Conservation (phyloP, 2,329 filamentous ascomycete genomes). For the Monosporascus sp. region DNA sequence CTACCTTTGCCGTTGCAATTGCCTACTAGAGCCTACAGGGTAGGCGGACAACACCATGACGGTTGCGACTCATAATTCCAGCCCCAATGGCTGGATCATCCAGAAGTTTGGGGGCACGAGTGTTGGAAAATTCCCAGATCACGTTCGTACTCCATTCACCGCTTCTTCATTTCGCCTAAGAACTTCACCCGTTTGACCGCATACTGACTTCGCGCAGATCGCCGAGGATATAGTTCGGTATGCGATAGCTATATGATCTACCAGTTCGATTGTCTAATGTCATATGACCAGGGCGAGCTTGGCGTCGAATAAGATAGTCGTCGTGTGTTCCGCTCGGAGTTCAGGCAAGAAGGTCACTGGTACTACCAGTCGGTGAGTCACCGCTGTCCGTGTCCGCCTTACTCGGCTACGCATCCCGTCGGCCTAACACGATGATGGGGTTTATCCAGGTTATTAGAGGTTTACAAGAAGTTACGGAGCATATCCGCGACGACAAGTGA, state of each 20-base stretch:
- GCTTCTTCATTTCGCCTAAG: slow-evolving; percentile 4
- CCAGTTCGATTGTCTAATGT: slow-evolving; percentile 9
- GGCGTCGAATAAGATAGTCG: slow-evolving; percentile 68
- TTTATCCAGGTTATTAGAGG: slow-evolving; percentile 46
- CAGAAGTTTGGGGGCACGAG: slow-evolving; percentile 96
- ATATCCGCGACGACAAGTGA: slow-evolving; percentile 48
- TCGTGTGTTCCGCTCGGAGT: slow-evolving; percentile 93
- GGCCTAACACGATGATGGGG: slow-evolving; percentile 7
- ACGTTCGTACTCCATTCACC: slow-evolving; percentile 41
- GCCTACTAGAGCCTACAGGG: background rate
- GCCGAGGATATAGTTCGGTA: slow-evolving; percentile 65
- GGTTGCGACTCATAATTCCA: slow-evolving; percentile 22
- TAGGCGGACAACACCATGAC: slow-evolving; percentile 5
- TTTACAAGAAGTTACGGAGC: slow-evolving; percentile 51
- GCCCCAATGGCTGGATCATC: slow-evolving; percentile 65
- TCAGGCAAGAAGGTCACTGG: slow-evolving; percentile 91
- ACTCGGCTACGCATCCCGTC: background rate
- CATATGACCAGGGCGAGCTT: slow-evolving; percentile 48
- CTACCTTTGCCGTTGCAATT: background rate
- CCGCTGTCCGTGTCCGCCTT: background rate
- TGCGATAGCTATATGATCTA: slow-evolving; percentile 18
- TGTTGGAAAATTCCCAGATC: slow-evolving; percentile 85
- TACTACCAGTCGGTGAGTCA: slow-evolving; percentile 84
- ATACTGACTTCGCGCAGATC: slow-evolving; percentile 34
- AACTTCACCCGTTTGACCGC: too few relatives aligned